Percentiles rank a stretch among this genome's conserved stretches.
phyloP scores from a whole-genome alignment of 257 asterid species.

The Scutellaria galericulata region DNA sequence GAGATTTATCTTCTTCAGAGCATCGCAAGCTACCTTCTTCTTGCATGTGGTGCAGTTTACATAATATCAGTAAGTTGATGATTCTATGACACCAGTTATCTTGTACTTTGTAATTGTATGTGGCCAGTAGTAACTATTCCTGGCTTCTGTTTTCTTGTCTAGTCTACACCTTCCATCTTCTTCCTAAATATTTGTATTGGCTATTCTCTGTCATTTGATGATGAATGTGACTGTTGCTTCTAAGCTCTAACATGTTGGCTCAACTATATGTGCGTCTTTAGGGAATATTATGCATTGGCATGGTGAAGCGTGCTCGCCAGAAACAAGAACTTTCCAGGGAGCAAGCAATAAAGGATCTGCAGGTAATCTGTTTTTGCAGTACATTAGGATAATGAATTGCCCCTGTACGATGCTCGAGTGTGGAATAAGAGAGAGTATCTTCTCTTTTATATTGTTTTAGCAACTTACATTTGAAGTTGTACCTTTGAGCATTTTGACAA shows the following conservation, averaged over 20 bases:
- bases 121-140: conserved; percentile 1
- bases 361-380: conserved; percentile 52
- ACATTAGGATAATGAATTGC: conserved; percentile 7
- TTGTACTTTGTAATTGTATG: conserved; percentile 12
- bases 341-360: conserved; percentile 81
- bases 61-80: conserved; percentile 67
- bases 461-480: not conserved
- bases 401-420: not conserved
- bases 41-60: conserved; percentile 80
- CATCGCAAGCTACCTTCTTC: conserved; percentile 81
- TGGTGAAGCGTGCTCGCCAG: conserved; percentile 84
- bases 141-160: not conserved
- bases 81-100: conserved; percentile 28
- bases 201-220: not conserved
- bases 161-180: not conserved
- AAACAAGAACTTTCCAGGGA: conserved; percentile 71
- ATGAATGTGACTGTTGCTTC: no score
- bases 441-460: not conserved
- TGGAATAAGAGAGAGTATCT: not conserved
- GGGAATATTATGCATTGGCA: conserved; percentile 90
- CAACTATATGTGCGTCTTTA: conserved; percentile 33
- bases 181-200: not conserved
- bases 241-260: not conserved
- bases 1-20: conserved; percentile 84
- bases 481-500: not conserved